Base-by-base conservation (phyloP, 2,329 filamentous ascomycete species). In the Tolypocladium pustulatum region DNA sequence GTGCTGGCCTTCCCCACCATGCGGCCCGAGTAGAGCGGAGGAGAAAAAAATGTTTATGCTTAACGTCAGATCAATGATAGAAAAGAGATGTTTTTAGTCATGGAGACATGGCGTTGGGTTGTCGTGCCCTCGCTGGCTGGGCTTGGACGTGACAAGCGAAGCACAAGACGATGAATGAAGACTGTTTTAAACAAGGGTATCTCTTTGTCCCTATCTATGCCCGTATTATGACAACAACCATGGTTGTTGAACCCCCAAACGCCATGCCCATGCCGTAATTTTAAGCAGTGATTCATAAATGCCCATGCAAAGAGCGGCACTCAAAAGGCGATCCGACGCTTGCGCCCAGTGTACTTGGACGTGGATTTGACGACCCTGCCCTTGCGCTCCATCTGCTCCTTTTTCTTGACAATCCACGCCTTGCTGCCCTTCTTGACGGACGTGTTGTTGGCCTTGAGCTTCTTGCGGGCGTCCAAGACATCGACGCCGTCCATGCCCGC, bases 1-100 rank as follows among this genome's bases (percentile, higher is more conserved):
- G 93, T 97, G 3, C 77, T 97, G 62, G 86, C 93, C 10, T 99
- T 99, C 85, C 94, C 94, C 13, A 93, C 97, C 78, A 96, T 99
- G 90, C 96, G 96, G 84, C 89, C 93, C 56, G 89, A 93, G 68
- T 77, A 80, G 61, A 73, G n/a, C 22, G 20, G 30, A n/a, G 20
- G 17, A 51, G 27, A 20, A n/a, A 22, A 3, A 4, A 20, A 2
- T n/a, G 30, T n/a, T 51, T n/a, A 15, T 36, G 49, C 20, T 5
- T 15, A 15, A 22, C 30, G 30, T 22, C 30, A 22, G 30, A 53
- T 22, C 30, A 34, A 15, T 17, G 22, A 53, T 53, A 36, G 56
- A 58, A 9, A 34, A 53, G 20, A 53, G 2, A 6, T 22, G 30
- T 30, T 17, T 25, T 32, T 32, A 8, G 27, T 13, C 46, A 20